Conservation (phyloP, 108 stramenopile genomes). For the Pseudonitzschia pungens region DNA sequence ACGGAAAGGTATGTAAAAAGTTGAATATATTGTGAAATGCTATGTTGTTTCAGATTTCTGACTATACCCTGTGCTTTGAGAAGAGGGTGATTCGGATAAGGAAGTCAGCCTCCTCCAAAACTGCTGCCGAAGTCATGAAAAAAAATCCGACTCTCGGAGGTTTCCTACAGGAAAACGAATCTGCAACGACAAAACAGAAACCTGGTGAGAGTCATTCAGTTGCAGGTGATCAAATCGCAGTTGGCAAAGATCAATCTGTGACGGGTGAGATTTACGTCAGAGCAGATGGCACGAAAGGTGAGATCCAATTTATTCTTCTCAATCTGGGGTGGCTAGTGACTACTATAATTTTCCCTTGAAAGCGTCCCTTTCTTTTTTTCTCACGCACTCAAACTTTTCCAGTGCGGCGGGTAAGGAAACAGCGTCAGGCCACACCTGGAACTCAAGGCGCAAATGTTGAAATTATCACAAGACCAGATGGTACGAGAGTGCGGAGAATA, state of each 20-base stretch:
- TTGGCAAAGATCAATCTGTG: slow-evolving; percentile 30
- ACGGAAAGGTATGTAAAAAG: slow-evolving; percentile 36
- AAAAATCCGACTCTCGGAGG: slow-evolving; percentile 34
- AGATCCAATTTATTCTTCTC: background rate
- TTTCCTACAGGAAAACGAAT: slow-evolving; percentile 21
- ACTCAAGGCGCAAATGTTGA: slow-evolving; percentile 33
- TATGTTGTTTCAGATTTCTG: background rate
- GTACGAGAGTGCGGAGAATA: slow-evolving; percentile 48
- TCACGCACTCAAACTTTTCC: background rate
- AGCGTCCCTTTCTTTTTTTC: background rate
- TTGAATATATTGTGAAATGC: background rate
- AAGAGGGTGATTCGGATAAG: slow-evolving; percentile 23
- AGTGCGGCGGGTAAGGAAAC: slow-evolving; percentile 37
- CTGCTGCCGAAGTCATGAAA: slow-evolving; percentile 9
- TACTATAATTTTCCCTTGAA: background rate
- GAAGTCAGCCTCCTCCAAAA: background rate
- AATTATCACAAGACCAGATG: slow-evolving; percentile 51
- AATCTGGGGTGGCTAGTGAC: background rate
- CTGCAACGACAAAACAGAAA: slow-evolving; percentile 16
- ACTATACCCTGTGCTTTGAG: slow-evolving; percentile 4
- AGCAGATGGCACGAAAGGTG: slow-evolving; percentile 52
- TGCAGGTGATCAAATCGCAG: slow-evolving; percentile 43
- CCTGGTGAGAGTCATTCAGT: slow-evolving; percentile 41
- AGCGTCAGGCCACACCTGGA: background rate
- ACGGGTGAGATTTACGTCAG: slow-evolving; percentile 57